A percentile compares a stretch with the other conserved stretches of the same genome.
phyloP scores from a whole-genome alignment of 768 basidiomycete species.

The Boletus subcaerulescens region DNA sequence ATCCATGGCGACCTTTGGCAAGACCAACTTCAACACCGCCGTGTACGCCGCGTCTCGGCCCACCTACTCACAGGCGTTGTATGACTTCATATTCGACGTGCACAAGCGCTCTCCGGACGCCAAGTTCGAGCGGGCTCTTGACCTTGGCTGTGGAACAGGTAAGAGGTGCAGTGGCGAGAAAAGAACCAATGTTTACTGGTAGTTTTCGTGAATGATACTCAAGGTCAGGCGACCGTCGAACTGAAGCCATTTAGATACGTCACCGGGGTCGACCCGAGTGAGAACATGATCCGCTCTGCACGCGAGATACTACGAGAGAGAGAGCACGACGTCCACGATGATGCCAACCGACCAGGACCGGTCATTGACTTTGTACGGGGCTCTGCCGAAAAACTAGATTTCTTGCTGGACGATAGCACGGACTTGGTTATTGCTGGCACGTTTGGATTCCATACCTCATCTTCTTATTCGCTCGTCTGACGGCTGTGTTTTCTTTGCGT shows the following conservation, averaged over 20 bases:
- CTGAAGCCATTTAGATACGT: conserved; percentile 57
- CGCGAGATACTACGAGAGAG: conserved; percentile 16
- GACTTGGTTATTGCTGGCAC: conserved; percentile 69
- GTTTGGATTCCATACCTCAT: conserved; percentile 6
- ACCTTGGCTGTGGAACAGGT: conserved; percentile 84
- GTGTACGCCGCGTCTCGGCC: conserved; percentile 62
- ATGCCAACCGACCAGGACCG: conserved; percentile 3
- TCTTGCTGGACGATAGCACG: conserved; percentile 48
- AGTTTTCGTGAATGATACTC: no score
- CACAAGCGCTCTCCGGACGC: conserved; percentile 37
- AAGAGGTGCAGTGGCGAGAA: not conserved
- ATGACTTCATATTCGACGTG: conserved; percentile 56
- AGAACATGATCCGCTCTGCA: conserved; percentile 64
- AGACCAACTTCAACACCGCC: conserved; percentile 61
- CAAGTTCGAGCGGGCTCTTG: conserved; percentile 58
- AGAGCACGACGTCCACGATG: conserved; percentile 6
- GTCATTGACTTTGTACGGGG: conserved; percentile 34
- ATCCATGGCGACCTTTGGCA: conserved; percentile 66
- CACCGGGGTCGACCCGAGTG: conserved; percentile 73
- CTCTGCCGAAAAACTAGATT: conserved; percentile 53
- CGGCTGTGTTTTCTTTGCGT: no score
- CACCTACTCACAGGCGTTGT: conserved; percentile 66
- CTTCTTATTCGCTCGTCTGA: no score
- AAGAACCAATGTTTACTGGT: no score
- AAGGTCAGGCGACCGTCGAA: conserved; percentile 69